Base-by-base conservation (phyloP, 176 grass and related monocot species). In the Microstegium vimineum region DNA sequence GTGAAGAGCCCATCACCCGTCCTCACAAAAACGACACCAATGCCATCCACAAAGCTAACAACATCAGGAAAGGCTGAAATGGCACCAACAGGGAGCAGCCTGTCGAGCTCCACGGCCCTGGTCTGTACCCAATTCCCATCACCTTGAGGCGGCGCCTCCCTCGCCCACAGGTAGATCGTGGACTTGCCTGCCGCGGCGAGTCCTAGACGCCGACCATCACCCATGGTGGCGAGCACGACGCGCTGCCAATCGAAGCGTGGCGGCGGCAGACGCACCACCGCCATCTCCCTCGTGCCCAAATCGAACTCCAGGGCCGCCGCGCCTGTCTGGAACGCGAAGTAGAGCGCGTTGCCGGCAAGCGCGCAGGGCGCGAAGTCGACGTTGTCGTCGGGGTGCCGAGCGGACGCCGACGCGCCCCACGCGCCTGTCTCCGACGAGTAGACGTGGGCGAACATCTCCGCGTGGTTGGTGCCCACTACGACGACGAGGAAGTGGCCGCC, bases 401-500 rank as follows among this genome's bases (percentile, higher is more conserved):
- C 8, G 1, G 34, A 76, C 26, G 45, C 3, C 6, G 26, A 2
- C 46, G 56, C 72, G 18, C 5, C 16, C 82, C 73, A 84, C 4
- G 36, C 1, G 5, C 8, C 49, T 0, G 18, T 1, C 46, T 69
- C 47, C 25, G 73, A 84, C 1, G 63, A 77, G 82, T 84, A 84
- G 10, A 57, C 34, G 63, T 16, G 13, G 5, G 47, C 46, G 34
- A 38, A 84, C 11, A 77, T 40, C 49, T 3, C 26, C 2, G 22
- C 27, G 3, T 3, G 3, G 5, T 75, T 51, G 6, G 72, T 76
- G 43, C 33, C 32, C 34, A 76, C 33, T 16, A 84, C 51, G 16
- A 65, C 45, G 25, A 76, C 82, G 3, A 22, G 45, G 25, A 84
- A 84, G 26, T 63, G 72, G 4, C 81, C 71, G 7, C 42, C 30